Conservation (phyloP, 345 rosid species). For the Camelina laxa region DNA sequence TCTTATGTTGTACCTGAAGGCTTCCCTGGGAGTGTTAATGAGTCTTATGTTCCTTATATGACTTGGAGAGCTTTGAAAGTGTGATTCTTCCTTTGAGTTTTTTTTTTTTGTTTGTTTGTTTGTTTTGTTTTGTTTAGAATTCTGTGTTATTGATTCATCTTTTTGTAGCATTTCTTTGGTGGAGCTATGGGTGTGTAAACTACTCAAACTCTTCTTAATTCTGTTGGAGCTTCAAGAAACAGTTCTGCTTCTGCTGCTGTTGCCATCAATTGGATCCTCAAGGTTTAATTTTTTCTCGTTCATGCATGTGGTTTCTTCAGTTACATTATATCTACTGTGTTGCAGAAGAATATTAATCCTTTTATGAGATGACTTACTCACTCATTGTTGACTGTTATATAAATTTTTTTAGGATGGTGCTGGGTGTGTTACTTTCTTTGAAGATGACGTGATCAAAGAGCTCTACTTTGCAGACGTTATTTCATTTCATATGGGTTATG, state of each 20-base stretch:
- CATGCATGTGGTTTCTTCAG: not conserved
- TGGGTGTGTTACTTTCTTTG: conserved; percentile 48
- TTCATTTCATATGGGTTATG: conserved; percentile 12
- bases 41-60: conserved; percentile 96
- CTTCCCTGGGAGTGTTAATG: conserved; percentile 83
- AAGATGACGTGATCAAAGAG: conserved; percentile 8
- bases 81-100: not conserved
- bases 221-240: conserved; percentile 87
- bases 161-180: conserved; percentile 91
- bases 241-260: conserved; percentile 83
- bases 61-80: conserved; percentile 98
- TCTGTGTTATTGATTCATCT: not conserved
- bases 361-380: not conserved
- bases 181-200: conserved; percentile 99
- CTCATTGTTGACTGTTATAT: not conserved
- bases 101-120: too few relatives aligned
- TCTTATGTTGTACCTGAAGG: conserved; percentile 98
- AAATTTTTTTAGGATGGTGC: conserved; percentile 81
- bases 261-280: conserved; percentile 98
- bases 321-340: not conserved
- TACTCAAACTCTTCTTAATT: conserved; percentile 83
- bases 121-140: not conserved
- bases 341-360: not conserved
- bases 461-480: not conserved
- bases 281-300: conserved; percentile 51